Evolutionary conservation across 441 rosid species (phyloP).

Genomic region (Erodium trifolium): DNA sequence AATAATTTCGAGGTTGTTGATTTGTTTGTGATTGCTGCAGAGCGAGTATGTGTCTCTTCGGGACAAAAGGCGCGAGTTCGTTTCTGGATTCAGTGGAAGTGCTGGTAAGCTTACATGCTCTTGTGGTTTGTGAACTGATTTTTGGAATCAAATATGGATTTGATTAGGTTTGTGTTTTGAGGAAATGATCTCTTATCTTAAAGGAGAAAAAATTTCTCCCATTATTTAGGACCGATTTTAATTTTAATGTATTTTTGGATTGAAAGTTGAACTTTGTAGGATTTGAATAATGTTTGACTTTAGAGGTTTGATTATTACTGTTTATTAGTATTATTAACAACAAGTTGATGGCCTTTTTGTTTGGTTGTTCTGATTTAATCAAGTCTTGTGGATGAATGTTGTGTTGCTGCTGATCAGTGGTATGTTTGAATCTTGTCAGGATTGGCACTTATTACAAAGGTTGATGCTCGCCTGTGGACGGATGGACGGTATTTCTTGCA

Average conservation of each 20-base stretch:
- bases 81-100: constrained; percentile 86
- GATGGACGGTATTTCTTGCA: constrained; percentile 90
- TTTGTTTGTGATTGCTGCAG: constrained; percentile 27
- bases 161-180: background rate
- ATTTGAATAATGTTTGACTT: background rate
- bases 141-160: constrained; percentile 1
- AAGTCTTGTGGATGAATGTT: background rate
- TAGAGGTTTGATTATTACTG: background rate
- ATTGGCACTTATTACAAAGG: constrained; percentile 62
- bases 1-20: background rate
- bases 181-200: background rate
- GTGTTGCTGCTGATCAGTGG: constrained; percentile 6
- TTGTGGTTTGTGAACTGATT: background rate
- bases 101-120: constrained; percentile 40
- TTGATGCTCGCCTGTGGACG: constrained; percentile 81
- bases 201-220: background rate
- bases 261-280: background rate
- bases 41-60: constrained; percentile 84
- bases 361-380: background rate
- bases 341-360: background rate
- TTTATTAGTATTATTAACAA: background rate
- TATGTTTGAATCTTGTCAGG: constrained; percentile 35
- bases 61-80: constrained; percentile 79
- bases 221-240: background rate
- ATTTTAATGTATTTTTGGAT: background rate